Evolutionary conservation across 228 moss, liverwort and hornwort genomes (phyloP), one percentile per base, ranked within the genome.

Genomic region (Sphagnum fallax): DNA sequence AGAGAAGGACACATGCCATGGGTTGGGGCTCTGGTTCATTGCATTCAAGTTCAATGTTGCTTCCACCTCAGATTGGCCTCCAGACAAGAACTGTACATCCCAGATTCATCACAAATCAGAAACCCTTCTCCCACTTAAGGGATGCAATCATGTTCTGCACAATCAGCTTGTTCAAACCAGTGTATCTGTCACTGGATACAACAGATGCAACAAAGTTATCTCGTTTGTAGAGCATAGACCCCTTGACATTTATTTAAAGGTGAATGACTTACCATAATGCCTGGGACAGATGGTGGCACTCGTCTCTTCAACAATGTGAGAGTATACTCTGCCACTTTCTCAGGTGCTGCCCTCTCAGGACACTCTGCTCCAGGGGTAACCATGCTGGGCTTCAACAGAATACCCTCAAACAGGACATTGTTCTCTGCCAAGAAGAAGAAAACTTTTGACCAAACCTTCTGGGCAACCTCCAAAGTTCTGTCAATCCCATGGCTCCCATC

Each of bases 21-120:
- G 87, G 79, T 87, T 87, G 47, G 84, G 87, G 73, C 77, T 81
- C 75, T 72, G 84, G 69, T 87, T 87, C 87, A 87, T 87, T n/a
- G 87, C 87, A 55, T 87, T 87, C 66, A 87, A 67, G 64, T 87
- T 87, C 47, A 84, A 67, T 11, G 87, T 87, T 6, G 79, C 79
- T 67, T 79, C 79, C 71, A 79, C 79, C 67, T 79, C 79, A 1
- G 84, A 84, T 52, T 73, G 87, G 9, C 87, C 87, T 67, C 87
- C 87, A 52, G 87, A 87, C 69, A 87, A 73, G 68, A 87, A 87
- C 84, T 84, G 78, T 68, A 68, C 16, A 64, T 32, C 32, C 2
- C 32, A 32, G 32, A 32, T 32, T 32, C 32, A 32, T 32, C 32
- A 32, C 32, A 32, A 32, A 32, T 32, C 32, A 32, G 32, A 32